Base-by-base conservation (phyloP, 495 filamentous ascomycete species). In the Penicillium angulare region DNA sequence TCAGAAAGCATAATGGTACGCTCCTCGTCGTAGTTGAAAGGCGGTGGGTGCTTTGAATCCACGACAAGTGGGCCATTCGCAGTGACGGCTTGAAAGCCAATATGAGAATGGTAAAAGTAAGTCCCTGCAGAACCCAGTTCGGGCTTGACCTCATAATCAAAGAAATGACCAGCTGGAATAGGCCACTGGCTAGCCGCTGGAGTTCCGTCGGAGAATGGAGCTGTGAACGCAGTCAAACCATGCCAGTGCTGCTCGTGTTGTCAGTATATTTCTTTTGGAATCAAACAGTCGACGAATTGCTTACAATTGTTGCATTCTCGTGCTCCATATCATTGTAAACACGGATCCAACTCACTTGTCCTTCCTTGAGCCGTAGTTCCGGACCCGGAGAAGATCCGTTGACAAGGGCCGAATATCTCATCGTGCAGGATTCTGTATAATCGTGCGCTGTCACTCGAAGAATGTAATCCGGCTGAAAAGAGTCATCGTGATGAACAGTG, bases 31-130 rank as follows among this genome's bases (percentile, higher is more conserved):
- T 80, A 84, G 2, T 70, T 12, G 47, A 75, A 83, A 0, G 79
- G 80, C 1, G 42, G 12, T 9, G 43, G 32, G 1, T 67, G 48
- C 2, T 56, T 53, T 13, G 70, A 63, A 35, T 83, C 77, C 16
- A 86, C 77, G 44, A 83, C 76, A 21, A 86, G 56, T 0, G 81
- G 65, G 0, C 81, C 83, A 5, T 72, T 55, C 5, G 74, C 76
- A 36, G 76, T 76, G 24, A 78, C 62, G 2, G 79, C 73, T 61
- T 84, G 80, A 49, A 83, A 75, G 0, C 67, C 76, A 22, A 83
- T 73, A 49, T 85, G 81, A 7, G 78, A 82, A 55, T 85, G 80
- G 48, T 83, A 85, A 58, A 79, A 83, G 61, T 82, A 83, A 5
- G 77, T 77, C 15, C 79, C 81, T 7, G 79, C 74, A 43, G 79